A percentile compares a stretch with the other conserved stretches of the same genome.
Evolutionary conservation across 768 basidiomycete genomes (phyloP).

Genomic region (Agrocybe chaxingu): DNA sequence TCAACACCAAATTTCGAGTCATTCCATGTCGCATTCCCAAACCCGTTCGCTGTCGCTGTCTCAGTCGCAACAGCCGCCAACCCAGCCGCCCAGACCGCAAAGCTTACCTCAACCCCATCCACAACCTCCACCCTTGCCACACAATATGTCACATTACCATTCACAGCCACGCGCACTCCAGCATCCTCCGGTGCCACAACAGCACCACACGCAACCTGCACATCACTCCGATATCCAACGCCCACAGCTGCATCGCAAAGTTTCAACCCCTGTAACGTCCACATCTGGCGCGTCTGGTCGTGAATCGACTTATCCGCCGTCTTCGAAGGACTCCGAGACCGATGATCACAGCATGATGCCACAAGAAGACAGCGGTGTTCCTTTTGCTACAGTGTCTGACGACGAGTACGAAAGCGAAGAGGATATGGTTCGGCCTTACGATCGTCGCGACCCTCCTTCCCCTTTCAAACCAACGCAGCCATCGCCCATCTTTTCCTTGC

Average conservation of each 20-base stretch:
- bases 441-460: slow-evolving; percentile 35
- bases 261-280: slow-evolving; percentile 16
- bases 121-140: slow-evolving; percentile 5
- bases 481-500: slow-evolving; percentile 35
- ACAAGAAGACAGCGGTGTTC: slow-evolving; percentile 29
- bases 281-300: slow-evolving; percentile 17
- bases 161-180: not conserved
- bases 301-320: slow-evolving; percentile 18
- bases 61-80: not conserved
- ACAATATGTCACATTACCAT: slow-evolving; percentile 1
- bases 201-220: not conserved
- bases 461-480: slow-evolving; percentile 26
- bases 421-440: slow-evolving; percentile 46
- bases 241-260: slow-evolving; percentile 2
- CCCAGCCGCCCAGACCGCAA: not conserved
- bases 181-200: not conserved
- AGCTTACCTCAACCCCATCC: slow-evolving; percentile 1
- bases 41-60: not conserved
- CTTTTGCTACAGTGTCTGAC: slow-evolving; percentile 33
- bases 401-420: slow-evolving; percentile 71
- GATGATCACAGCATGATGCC: slow-evolving; percentile 33
- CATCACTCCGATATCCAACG: not conserved
- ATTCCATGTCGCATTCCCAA: not conserved
- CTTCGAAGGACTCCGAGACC: slow-evolving; percentile 34
- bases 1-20: not conserved